phyloP scores from a whole-genome alignment of 768 basidiomycete genomes.

The Ramaria rubella region DNA sequence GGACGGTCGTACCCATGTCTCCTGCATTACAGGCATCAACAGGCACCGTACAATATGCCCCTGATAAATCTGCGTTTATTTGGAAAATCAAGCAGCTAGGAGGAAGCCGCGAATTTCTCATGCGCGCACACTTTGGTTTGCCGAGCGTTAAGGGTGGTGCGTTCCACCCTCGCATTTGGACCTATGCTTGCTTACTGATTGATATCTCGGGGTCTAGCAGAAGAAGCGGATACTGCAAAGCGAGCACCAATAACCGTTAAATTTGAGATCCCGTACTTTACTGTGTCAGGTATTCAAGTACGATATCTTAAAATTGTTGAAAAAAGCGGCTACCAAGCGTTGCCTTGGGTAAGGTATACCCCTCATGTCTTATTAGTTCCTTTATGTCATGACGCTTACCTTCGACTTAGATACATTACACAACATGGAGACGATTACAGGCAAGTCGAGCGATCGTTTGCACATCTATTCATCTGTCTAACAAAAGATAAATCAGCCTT shows the following conservation, averaged over 20 bases:
- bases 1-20: background rate
- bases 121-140: conserved; percentile 96
- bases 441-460: conserved; percentile 30
- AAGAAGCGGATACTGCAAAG: conserved; percentile 70
- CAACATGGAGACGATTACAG: conserved; percentile 91
- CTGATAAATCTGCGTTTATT: conserved; percentile 96
- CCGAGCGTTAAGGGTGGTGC: conserved; percentile 87
- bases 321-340: conserved; percentile 94
- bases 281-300: conserved; percentile 95
- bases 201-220: conserved; percentile 24
- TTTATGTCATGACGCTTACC: background rate
- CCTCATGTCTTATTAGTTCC: background rate
- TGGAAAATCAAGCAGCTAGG: conserved; percentile 99
- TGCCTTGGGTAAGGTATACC: conserved; percentile 78
- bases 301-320: conserved; percentile 98
- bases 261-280: conserved; percentile 99
- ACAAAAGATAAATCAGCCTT: conserved; percentile 35
- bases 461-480: background rate
- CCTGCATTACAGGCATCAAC: conserved; percentile 66
- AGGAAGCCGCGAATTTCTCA: conserved; percentile 92
- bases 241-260: conserved; percentile 94
- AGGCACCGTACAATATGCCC: conserved; percentile 93
- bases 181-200: background rate
- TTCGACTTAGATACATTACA: conserved; percentile 55
- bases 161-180: conserved; percentile 24